Conservation (phyloP, 2,329 filamentous ascomycete genomes). For the Hypocreales sp. region DNA sequence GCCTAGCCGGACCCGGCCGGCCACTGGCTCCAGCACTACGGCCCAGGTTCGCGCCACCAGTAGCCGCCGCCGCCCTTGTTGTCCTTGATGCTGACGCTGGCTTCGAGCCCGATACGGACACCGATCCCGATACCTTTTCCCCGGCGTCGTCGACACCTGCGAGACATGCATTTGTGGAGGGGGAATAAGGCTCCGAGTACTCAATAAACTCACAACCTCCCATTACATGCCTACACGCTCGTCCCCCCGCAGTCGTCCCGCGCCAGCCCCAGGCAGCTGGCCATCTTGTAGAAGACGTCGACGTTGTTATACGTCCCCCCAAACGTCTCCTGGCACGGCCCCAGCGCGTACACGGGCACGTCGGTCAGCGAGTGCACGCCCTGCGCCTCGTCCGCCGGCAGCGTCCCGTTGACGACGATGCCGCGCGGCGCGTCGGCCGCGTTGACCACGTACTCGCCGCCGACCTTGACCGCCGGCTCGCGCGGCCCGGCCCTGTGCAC, state of each 20-base stretch:
- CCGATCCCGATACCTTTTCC: too few relatives aligned
- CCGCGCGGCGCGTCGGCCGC: constrained; percentile 49
- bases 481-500: constrained; percentile 54
- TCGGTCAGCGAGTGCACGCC: constrained; percentile 68
- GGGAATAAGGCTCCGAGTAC: too few relatives aligned
- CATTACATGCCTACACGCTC: too few relatives aligned
- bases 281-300: constrained; percentile 63
- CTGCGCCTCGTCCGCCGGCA: constrained; percentile 45
- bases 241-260: too few relatives aligned
- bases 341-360: constrained; percentile 63
- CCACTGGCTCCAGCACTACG: constrained; percentile 10
- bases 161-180: too few relatives aligned
- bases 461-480: constrained; percentile 37
- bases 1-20: constrained; percentile 13
- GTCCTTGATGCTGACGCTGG: background rate
- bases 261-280: constrained; percentile 46
- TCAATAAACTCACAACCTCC: too few relatives aligned
- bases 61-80: background rate
- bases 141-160: too few relatives aligned
- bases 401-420: constrained; percentile 61
- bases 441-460: constrained; percentile 49
- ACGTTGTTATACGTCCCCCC: constrained; percentile 56
- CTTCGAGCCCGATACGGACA: too few relatives aligned
- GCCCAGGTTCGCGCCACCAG: constrained; percentile 1
- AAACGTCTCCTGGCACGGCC: constrained; percentile 66